Percentiles rank a stretch among this genome's conserved stretches.
phyloP scores from a whole-genome alignment of 75 land plant species.

The Sequoia sempervirens region DNA sequence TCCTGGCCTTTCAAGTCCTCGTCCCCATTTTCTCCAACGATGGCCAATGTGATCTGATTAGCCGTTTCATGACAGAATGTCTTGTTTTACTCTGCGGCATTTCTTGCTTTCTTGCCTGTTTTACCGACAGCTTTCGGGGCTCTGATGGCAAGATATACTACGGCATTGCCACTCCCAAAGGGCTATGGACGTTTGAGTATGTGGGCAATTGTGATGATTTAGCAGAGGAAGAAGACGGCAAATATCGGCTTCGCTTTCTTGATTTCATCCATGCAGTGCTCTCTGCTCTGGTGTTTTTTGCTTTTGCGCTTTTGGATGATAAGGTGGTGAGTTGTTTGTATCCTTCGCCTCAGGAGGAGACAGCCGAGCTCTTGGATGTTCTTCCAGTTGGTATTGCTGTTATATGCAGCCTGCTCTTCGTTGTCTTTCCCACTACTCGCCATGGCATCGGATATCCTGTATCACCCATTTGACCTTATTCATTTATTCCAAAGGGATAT shows the following conservation, averaged over 20 bases:
- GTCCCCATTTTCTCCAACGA: conserved; percentile 25
- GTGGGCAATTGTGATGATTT: neutral
- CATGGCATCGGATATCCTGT: conserved; percentile 50
- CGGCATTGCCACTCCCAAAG: conserved; percentile 46
- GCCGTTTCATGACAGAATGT: neutral
- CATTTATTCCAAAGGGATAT: too few species aligned
- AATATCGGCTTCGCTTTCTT: conserved; percentile 27
- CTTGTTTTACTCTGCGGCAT: conserved; percentile 1
- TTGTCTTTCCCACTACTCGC: conserved; percentile 46
- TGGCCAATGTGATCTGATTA: conserved; percentile 22
- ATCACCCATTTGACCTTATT: neutral
- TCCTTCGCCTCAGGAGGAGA: conserved; percentile 27
- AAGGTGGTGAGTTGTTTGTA: conserved; percentile 46
- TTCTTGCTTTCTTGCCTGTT: conserved; percentile 24
- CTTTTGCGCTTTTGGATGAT: conserved; percentile 33
- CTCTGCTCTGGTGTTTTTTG: conserved; percentile 47
- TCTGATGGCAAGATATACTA: conserved; percentile 40
- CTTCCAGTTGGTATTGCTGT: conserved; percentile 47
- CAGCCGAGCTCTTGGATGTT: conserved; percentile 25
- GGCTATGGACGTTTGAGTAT: conserved; percentile 40
- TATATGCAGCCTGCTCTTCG: conserved; percentile 40
- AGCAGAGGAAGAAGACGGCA: conserved; percentile 9
- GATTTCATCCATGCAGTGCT: conserved; percentile 46
- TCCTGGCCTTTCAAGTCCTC: conserved; percentile 38
- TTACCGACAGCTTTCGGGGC: conserved; percentile 43